phyloP scores from a whole-genome alignment of 2,329 filamentous ascomycete species.

The Ophiostoma perfectum region DNA sequence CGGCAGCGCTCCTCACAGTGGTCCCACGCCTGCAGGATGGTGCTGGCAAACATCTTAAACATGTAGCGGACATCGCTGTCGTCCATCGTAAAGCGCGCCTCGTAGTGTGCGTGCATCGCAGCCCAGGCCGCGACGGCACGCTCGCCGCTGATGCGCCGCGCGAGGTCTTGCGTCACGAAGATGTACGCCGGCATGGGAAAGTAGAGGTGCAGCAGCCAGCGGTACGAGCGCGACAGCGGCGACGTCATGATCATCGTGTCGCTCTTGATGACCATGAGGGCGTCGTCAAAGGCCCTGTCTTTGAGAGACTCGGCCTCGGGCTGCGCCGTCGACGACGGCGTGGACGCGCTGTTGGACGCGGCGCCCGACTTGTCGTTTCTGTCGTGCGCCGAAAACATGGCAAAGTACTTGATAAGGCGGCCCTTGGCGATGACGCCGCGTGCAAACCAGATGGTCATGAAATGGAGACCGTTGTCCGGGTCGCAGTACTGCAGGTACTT shows the following conservation, averaged over 20 bases:
- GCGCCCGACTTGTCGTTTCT: neutral
- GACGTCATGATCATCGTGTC: conserved; percentile 35
- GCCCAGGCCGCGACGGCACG: conserved; percentile 34
- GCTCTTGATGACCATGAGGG: conserved; percentile 36
- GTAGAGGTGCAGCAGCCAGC: conserved; percentile 36
- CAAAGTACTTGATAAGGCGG: conserved; percentile 46
- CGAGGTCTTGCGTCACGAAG: conserved; percentile 37
- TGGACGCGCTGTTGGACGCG: conserved; percentile 20
- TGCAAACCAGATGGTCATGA: conserved; percentile 37
- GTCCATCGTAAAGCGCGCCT: conserved; percentile 22
- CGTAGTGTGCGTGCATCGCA: conserved; percentile 33
- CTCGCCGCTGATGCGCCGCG: conserved; percentile 26
- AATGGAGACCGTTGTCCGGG: conserved; percentile 37
- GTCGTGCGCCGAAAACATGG: conserved; percentile 25
- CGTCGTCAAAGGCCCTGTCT: conserved; percentile 30
- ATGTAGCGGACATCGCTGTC: conserved; percentile 14
- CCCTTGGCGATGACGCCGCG: conserved; percentile 43
- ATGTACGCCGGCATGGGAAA: conserved; percentile 41
- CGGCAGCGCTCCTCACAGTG: conserved; percentile 15
- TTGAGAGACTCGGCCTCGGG: conserved; percentile 26
- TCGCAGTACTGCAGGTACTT: conserved; percentile 43
- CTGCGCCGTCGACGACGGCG: neutral
- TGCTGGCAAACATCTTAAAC: conserved; percentile 18
- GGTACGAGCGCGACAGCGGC: conserved; percentile 33
- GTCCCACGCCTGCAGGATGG: conserved; percentile 22